Evolutionary conservation across 139 green algal genomes (phyloP), one percentile per base, ranked within the genome.

Genomic region (Dunaliella primolecta): DNA sequence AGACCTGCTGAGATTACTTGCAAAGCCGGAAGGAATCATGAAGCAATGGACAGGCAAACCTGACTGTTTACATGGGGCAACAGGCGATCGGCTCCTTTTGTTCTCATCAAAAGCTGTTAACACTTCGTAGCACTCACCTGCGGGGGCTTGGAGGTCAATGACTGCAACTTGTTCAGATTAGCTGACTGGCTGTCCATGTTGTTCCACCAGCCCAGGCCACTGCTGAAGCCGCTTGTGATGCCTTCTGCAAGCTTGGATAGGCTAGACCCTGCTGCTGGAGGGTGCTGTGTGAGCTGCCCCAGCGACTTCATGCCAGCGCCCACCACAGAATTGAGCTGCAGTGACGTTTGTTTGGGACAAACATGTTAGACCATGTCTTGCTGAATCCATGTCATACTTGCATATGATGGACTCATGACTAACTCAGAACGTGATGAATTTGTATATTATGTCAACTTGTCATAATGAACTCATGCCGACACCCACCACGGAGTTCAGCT

Each of bases 181-280:
- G 57, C 24, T 33, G 75, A 31, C 21, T 78, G 35, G 1, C 81
- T 77, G 81, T 91, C 87, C 33, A 91, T 79, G 3, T 64, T 83
- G 36, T 78, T 75, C 87, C 87, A 90, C 87, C 87, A 91, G 78
- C 78, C 87, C 30, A 38, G 71, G 0, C 46, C 46, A 15, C 46
- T 64, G 46, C 46, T 64, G 15, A 91, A 38, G 20, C 84, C 87
- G 24, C 84, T 64, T 7, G 46, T 64, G 7, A 64, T 25, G 46
- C 15, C 15, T 15, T 64, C 84, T 7, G 80, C 82, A 11, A 91
- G 29, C 79, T 84, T 85, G 72, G 77, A 82, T 0, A 90, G 32
- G n/a, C 31, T 80, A 37, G 82, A 36, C 29, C 35, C 78, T 1
- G 84, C 84, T 32, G 46, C 46, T 64, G 46, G 46, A 7, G 46